phyloP scores from a whole-genome alignment of 2,329 filamentous ascomycete genomes.

The Exophiala sp. region DNA sequence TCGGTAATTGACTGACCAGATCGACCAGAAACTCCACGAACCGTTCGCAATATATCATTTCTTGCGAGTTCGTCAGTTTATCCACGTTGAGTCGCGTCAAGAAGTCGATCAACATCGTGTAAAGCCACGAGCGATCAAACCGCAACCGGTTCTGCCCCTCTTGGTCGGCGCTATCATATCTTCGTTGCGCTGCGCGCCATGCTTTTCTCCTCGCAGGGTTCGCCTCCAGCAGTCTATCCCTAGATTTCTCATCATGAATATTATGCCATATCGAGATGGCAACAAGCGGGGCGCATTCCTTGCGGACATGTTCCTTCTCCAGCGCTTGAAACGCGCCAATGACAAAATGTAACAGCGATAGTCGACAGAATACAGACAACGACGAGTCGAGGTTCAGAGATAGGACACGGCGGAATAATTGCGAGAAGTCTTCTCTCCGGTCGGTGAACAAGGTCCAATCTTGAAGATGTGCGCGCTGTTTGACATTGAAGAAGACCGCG shows the following conservation, averaged over 20 bases:
- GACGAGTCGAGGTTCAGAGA: constrained; percentile 75
- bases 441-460: constrained; percentile 78
- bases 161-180: constrained; percentile 82
- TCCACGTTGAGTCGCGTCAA: constrained; percentile 62
- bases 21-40: constrained; percentile 87
- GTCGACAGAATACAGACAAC: constrained; percentile 61
- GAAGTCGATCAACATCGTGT: constrained; percentile 78
- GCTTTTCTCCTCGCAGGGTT: constrained; percentile 73
- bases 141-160: constrained; percentile 68
- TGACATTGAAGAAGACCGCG: constrained; percentile 78
- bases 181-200: constrained; percentile 80
- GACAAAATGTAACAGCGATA: constrained; percentile 81
- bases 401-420: constrained; percentile 79
- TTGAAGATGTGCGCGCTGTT: constrained; percentile 76
- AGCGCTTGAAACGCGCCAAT: constrained; percentile 90
- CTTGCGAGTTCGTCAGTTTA: constrained; percentile 38
- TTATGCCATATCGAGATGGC: constrained; percentile 96
- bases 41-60: constrained; percentile 83
- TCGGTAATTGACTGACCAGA: constrained; percentile 86
- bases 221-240: constrained; percentile 67
- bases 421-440: constrained; percentile 74
- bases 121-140: constrained; percentile 93
- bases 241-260: constrained; percentile 67
- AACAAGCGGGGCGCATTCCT: constrained; percentile 92
- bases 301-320: constrained; percentile 80